Conservation (phyloP, 2,329 filamentous ascomycete genomes). For the Penicillium crustosum region DNA sequence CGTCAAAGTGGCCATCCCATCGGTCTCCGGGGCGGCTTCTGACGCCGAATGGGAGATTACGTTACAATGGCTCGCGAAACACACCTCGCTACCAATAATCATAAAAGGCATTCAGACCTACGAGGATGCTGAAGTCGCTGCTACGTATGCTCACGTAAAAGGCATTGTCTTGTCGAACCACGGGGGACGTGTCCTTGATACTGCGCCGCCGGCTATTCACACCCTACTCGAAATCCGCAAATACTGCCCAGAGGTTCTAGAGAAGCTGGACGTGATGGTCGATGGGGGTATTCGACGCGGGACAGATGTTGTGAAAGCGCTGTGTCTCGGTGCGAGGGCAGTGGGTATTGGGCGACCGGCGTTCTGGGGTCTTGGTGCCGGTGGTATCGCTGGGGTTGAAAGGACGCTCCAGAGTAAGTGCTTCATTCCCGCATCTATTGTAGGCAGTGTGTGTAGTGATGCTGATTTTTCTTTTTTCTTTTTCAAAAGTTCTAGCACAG, state of each 20-base stretch:
- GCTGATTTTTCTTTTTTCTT: neutral
- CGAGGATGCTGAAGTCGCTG: neutral
- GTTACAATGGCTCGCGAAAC: neutral
- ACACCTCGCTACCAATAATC: neutral
- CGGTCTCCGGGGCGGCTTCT: neutral
- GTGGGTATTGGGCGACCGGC: constrained; percentile 46
- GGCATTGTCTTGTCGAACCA: constrained; percentile 49
- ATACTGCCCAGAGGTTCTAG: constrained; percentile 47
- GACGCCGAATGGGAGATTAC: neutral
- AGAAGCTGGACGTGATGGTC: constrained; percentile 49
- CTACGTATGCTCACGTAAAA: constrained; percentile 44
- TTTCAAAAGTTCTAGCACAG: neutral
- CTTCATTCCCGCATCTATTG: neutral
- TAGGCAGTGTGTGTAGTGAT: neutral
- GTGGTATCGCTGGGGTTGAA: neutral
- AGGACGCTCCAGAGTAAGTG: neutral
- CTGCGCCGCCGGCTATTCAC: constrained; percentile 45
- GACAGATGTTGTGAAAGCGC: constrained; percentile 52
- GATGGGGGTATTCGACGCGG: constrained; percentile 54
- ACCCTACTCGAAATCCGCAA: constrained; percentile 51
- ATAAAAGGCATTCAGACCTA: neutral
- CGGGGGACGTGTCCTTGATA: constrained; percentile 54
- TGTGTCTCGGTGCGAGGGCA: constrained; percentile 51
- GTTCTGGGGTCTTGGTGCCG: neutral
- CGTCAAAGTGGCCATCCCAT: neutral